Evolutionary conservation across 805 yeast genomes (phyloP).

Genomic region (Metschnikowia noctiluminum): DNA sequence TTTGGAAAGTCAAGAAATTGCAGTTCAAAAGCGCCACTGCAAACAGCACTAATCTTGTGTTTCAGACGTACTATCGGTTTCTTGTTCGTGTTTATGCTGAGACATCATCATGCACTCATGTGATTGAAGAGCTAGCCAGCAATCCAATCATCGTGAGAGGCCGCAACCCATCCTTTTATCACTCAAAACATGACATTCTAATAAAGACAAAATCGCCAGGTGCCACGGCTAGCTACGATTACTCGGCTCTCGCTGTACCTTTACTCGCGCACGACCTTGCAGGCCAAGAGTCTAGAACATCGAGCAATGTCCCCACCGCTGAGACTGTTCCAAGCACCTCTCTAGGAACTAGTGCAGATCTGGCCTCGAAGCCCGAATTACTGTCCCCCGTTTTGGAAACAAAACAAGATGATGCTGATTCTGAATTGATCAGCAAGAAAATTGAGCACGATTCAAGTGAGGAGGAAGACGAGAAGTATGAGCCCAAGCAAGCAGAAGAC

Average conservation of each 20-base stretch:
- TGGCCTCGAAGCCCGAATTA: neutral
- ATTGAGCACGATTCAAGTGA: neutral
- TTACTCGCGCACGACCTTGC: neutral
- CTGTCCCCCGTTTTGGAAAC: neutral
- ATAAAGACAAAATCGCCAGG: constrained; percentile 27
- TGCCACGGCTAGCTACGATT: constrained; percentile 7
- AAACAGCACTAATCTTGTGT: constrained; percentile 45
- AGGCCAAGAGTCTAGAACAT: neutral
- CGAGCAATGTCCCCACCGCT: neutral
- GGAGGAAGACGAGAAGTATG: neutral
- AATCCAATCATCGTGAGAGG: constrained; percentile 56
- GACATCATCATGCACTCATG: constrained; percentile 6
- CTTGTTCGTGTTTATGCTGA: constrained; percentile 12
- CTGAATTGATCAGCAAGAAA: neutral
- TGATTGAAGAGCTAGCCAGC: constrained; percentile 10
- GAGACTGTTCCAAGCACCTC: neutral
- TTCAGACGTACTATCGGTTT: constrained; percentile 43
- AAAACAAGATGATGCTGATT: neutral
- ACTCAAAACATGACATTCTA: constrained; percentile 48
- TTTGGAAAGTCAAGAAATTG: constrained; percentile 36
- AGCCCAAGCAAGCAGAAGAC: neutral
- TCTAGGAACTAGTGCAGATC: neutral
- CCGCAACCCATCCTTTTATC: constrained; percentile 58
- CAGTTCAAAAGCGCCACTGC: constrained; percentile 53
- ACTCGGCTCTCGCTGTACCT: neutral